Evolutionary conservation across 2,329 filamentous ascomycete genomes (phyloP), one percentile per base, ranked within the genome.

Genomic region (Harringtonia lauricola): DNA sequence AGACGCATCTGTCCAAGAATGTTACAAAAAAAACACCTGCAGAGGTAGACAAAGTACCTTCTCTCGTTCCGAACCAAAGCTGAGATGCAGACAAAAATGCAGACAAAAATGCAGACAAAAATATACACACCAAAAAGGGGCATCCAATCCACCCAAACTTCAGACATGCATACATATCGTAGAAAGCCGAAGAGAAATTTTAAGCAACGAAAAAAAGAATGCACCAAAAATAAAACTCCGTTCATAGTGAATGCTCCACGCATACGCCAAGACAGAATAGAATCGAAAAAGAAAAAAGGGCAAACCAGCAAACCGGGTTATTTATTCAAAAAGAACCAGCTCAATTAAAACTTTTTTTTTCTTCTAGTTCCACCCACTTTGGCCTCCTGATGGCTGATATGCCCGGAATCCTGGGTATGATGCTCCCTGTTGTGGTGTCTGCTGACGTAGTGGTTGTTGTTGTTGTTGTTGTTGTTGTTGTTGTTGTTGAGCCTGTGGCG

Each of bases 301-400:
- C 31, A 34, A 15, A 18, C 6, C 17, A n/a, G 13, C 5, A 34
- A 18, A 15, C 7, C 31, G 7, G 14, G 14, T 7, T 34, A n/a
- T 34, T 34, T 14, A 34, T 34, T 34, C 31, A 34, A 34, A 14
- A 34, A 34, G 24, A 10, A 26, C 24, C 24, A 7, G 24, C 24
- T 26, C 30, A 5, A 8, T 8, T 17, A 8, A 33, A 13, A 33
- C 7, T 7, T 14, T 17, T 14, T 33, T 17, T 33, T 33, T 21
- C 31, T 42, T 7, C 7, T n/a, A 15, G 13, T 19, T 65, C 48
- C 34, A 29, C 31, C 39, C 3, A 3, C 31, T 31, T 15, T n/a
- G 55, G 31, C 40, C 10, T 13, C 24, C 17, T 3, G n/a, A n/a
- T n/a, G n/a, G 57, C 18, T 44, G 47, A 21, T 70, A 70, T 49